Conservation (phyloP, 257 asterid species). For the Sherardia arvensis region DNA sequence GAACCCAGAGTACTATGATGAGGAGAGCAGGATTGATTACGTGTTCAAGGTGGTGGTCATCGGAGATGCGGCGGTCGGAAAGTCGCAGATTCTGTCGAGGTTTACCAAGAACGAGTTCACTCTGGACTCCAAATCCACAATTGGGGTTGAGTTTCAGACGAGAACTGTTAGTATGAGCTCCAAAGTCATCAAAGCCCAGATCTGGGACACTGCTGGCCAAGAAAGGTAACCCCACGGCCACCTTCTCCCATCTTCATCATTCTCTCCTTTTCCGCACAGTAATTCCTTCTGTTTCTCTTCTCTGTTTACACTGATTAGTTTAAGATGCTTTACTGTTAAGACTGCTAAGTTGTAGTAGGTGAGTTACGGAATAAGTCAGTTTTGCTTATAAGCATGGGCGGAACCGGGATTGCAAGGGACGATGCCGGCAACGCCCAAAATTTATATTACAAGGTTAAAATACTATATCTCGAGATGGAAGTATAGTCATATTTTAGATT, state of each 20-base stretch:
- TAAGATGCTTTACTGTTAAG: too few relatives aligned
- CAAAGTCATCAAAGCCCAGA: constrained; percentile 74
- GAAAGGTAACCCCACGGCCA: constrained; percentile 51
- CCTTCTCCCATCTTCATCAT: not conserved
- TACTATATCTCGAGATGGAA: too few relatives aligned
- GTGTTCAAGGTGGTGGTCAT: constrained; percentile 78
- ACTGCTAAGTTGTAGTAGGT: too few relatives aligned
- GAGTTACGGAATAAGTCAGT: too few relatives aligned
- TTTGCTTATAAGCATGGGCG: too few relatives aligned
- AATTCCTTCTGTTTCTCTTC: not conserved
- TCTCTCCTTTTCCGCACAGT: not conserved
- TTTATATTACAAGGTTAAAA: too few relatives aligned
- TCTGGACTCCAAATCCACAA: constrained; percentile 71
- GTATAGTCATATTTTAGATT: too few relatives aligned
- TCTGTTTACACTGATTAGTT: too few relatives aligned
- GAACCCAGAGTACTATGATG: not conserved
- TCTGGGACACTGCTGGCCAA: constrained; percentile 93
- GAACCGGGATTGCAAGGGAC: too few relatives aligned
- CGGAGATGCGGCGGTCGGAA: constrained; percentile 78
- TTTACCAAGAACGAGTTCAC: constrained; percentile 65
- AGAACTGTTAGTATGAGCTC: constrained; percentile 51
- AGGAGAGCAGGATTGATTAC: constrained; percentile 36
- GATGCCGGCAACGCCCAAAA: too few relatives aligned
- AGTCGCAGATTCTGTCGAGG: constrained; percentile 67
- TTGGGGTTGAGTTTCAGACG: constrained; percentile 71